phyloP scores from a whole-genome alignment of 2,329 filamentous ascomycete species.

The Aspergillus sp. region DNA sequence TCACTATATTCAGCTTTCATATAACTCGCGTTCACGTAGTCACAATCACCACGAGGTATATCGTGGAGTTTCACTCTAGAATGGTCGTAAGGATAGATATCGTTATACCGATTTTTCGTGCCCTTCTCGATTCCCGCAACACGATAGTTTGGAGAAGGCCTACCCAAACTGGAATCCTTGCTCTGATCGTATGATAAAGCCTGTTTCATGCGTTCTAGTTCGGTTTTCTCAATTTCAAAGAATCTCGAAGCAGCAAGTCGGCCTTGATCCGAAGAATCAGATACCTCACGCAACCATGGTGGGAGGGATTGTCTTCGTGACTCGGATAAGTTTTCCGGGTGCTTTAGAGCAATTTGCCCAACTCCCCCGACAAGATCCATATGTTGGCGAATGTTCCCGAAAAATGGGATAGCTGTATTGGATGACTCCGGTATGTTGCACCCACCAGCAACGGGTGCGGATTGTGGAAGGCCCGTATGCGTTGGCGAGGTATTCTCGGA shows the following conservation, averaged over 20 bases:
- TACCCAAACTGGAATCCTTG: slow-evolving; percentile 49
- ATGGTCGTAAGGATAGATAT: slow-evolving; percentile 95
- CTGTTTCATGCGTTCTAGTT: slow-evolving; percentile 90
- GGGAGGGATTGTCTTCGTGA: slow-evolving; percentile 61
- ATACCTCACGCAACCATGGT: slow-evolving; percentile 71
- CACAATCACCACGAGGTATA: slow-evolving; percentile 68
- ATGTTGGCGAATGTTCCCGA: slow-evolving; percentile 93
- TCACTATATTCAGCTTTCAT: slow-evolving; percentile 77
- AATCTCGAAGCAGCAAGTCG: slow-evolving; percentile 82
- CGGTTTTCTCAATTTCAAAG: slow-evolving; percentile 75
- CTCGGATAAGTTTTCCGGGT: slow-evolving; percentile 54
- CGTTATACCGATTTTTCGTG: slow-evolving; percentile 94
- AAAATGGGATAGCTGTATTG: slow-evolving; percentile 80
- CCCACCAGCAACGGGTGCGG: slow-evolving; percentile 82
- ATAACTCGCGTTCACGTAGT: slow-evolving; percentile 95
- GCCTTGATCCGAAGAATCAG: slow-evolving; percentile 68
- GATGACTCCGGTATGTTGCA: slow-evolving; percentile 72
- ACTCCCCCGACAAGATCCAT: slow-evolving; percentile 93
- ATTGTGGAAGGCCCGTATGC: slow-evolving; percentile 51
- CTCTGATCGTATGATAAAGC: slow-evolving; percentile 64
- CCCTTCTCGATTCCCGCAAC: slow-evolving; percentile 94
- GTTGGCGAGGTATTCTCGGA: slow-evolving; percentile 54
- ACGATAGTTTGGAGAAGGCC: slow-evolving; percentile 57
- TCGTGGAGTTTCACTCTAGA: slow-evolving; percentile 77
- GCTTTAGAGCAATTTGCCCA: slow-evolving; percentile 69